Base-by-base conservation (phyloP, 441 rosid genomes). In the Adansonia grandidieri region DNA sequence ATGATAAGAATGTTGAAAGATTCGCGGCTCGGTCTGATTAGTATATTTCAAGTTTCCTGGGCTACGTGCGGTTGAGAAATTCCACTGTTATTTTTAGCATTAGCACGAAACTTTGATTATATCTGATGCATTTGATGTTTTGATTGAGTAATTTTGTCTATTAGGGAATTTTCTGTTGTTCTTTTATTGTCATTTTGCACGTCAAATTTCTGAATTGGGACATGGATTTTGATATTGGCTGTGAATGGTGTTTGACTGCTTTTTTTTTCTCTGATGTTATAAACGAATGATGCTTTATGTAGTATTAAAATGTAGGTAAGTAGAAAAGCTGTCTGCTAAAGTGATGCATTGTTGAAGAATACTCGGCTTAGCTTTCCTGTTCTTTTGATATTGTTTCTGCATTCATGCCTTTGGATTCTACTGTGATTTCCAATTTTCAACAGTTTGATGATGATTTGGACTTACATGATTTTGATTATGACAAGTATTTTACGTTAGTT, bases 1-100 rank as follows among this genome's bases (percentile, higher is more conserved):
- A 84, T 42, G 96, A 91, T 58, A 81, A 82, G n/a, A 95, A 92
- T 87, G 99, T 93, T 9, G 99, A 95, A 86, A 91, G 99, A 92
- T 95, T 89, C 28, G 99, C 99, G 0, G 86, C 79, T 65, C 87
- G 99, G 83, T 95, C 98, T 1, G 93, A 89, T 24, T 86, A 76
- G 58, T 44, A 19, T 5, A 10, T 24, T 24, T 57, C 32, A 32
- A 74, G 78, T 66, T 78, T 63, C 19, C 15, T 7, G 42, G 32
- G 61, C 78, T 82, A 28, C 53, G 51, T 22, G n/a, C 15, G 73
- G 74, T 20, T 63, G 77, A 60, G 67, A 11, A 48, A 28, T 42
- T 74, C 32, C 40, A 8, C 53, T 74, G 37, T 54, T 17, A 6
- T 3, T 48, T 24, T 71, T 71, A 15, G n/a, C 61, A 14, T 6